These are phyloP conservation scores for Leucocoprinus leucothites DNA, from an alignment of 768 basidiomycete species.

Conservation along the genomic window DNA sequence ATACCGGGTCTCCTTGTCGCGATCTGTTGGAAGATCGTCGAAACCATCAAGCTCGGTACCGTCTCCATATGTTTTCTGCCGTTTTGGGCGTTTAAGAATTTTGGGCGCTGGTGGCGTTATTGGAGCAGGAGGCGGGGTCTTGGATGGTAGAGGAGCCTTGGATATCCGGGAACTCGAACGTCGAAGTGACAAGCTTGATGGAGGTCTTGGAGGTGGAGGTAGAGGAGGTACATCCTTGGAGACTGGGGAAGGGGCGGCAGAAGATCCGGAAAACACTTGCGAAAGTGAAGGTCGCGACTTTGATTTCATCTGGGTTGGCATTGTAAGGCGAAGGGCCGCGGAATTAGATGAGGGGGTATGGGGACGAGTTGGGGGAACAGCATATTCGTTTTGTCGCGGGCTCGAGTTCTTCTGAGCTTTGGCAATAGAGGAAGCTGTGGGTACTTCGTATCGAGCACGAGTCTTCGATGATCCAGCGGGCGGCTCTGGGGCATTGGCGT, in stretches of 20 bases:
- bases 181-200: conserved; percentile 50
- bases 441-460: conserved; percentile 63
- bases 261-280: conserved; percentile 61
- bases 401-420: conserved; percentile 67
- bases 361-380: conserved; percentile 73
- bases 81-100: conserved; percentile 74
- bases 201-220: conserved; percentile 47
- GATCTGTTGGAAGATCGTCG: conserved; percentile 84
- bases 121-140: conserved; percentile 26
- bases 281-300: conserved; percentile 75
- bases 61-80: conserved; percentile 73
- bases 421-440: conserved; percentile 80
- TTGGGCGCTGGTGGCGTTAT: conserved; percentile 49
- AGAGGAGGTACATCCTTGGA: conserved; percentile 57
- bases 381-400: conserved; percentile 63
- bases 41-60: conserved; percentile 88
- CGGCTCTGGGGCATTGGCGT: conserved; percentile 53
- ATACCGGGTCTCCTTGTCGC: conserved; percentile 75
- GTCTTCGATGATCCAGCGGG: conserved; percentile 26
- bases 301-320: conserved; percentile 78
- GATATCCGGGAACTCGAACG: conserved; percentile 20
- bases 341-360: conserved; percentile 79
- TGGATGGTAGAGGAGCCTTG: background rate
- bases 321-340: conserved; percentile 75
- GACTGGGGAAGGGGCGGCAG: conserved; percentile 31